Evolutionary conservation across 495 filamentous ascomycete genomes (phyloP).

Genomic region (Tricharina praecox): DNA sequence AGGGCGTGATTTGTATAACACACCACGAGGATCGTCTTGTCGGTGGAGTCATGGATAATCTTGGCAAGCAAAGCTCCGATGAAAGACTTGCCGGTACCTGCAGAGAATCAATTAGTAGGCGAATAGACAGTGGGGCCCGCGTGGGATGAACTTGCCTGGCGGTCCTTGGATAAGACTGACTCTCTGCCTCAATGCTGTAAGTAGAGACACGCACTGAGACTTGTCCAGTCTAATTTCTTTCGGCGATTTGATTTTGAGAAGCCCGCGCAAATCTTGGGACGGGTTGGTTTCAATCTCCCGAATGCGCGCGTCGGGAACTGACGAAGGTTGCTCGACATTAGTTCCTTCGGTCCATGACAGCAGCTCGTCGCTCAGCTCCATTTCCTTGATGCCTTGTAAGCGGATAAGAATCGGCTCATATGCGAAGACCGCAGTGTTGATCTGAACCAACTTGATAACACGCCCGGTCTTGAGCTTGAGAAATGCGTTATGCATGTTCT

Average conservation of each 20-base stretch:
- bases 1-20: slow-evolving; percentile 49
- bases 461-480: slow-evolving; percentile 29
- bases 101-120: neutral
- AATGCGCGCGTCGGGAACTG: slow-evolving; percentile 21
- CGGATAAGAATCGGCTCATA: slow-evolving; percentile 51
- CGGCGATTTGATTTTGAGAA: slow-evolving; percentile 25
- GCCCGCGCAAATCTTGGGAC: slow-evolving; percentile 21
- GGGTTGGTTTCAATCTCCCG: slow-evolving; percentile 12
- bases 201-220: slow-evolving; percentile 42
- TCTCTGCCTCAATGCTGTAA: slow-evolving; percentile 36
- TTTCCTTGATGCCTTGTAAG: slow-evolving; percentile 38
- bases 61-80: slow-evolving; percentile 53
- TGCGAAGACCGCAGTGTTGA: slow-evolving; percentile 51
- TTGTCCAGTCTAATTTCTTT: slow-evolving; percentile 34
- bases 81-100: slow-evolving; percentile 64
- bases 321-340: slow-evolving; percentile 11
- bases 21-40: slow-evolving; percentile 41
- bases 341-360: slow-evolving; percentile 28
- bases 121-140: neutral
- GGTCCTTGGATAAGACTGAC: slow-evolving; percentile 60
- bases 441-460: slow-evolving; percentile 36
- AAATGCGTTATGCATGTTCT: slow-evolving; percentile 28
- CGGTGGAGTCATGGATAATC: slow-evolving; percentile 36
- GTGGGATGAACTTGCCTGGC: slow-evolving; percentile 38
- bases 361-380: slow-evolving; percentile 38